Evolutionary conservation across 1,284 basidiomycete genomes (phyloP).

Genomic region (Cutaneotrichosporon mucoides): DNA sequence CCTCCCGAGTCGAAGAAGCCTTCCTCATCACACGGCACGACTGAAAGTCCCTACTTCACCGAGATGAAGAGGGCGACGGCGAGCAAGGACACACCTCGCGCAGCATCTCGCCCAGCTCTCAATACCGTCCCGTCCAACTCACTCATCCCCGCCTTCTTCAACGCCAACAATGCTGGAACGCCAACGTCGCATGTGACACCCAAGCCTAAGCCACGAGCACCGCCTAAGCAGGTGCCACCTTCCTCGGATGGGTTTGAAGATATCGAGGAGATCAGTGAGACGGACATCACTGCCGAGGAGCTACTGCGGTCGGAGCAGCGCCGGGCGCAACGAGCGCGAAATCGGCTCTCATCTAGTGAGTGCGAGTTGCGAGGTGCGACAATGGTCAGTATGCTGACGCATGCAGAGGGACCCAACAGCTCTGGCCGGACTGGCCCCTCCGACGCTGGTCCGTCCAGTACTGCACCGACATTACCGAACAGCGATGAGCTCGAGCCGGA

Average conservation of each 20-base stretch:
- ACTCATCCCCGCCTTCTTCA: not conserved
- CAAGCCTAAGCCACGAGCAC: not conserved
- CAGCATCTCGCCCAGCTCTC: too few species aligned
- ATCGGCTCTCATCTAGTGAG: not conserved
- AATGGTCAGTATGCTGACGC: not conserved
- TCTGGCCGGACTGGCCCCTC: not conserved
- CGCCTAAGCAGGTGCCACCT: too few species aligned
- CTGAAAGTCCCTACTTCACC: too few species aligned
- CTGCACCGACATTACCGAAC: not conserved
- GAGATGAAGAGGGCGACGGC: too few species aligned
- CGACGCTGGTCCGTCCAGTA: not conserved
- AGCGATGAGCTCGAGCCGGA: conserved; percentile 4
- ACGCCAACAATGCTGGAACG: too few species aligned
- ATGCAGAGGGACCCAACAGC: not conserved
- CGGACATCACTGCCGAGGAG: conserved; percentile 8
- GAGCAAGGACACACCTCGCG: too few species aligned
- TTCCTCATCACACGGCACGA: too few species aligned
- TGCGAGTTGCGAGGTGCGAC: too few species aligned
- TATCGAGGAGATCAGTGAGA: conserved; percentile 12
- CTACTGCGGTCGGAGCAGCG: conserved; percentile 5
- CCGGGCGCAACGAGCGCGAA: not conserved
- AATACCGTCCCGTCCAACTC: not conserved
- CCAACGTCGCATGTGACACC: not conserved
- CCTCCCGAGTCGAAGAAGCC: not conserved
- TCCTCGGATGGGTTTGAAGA: conserved; percentile 3